A percentile compares a stretch with the other conserved stretches of the same genome.
Conservation (phyloP, 139 green algal genomes). For the Chlamydomonas urium region DNA sequence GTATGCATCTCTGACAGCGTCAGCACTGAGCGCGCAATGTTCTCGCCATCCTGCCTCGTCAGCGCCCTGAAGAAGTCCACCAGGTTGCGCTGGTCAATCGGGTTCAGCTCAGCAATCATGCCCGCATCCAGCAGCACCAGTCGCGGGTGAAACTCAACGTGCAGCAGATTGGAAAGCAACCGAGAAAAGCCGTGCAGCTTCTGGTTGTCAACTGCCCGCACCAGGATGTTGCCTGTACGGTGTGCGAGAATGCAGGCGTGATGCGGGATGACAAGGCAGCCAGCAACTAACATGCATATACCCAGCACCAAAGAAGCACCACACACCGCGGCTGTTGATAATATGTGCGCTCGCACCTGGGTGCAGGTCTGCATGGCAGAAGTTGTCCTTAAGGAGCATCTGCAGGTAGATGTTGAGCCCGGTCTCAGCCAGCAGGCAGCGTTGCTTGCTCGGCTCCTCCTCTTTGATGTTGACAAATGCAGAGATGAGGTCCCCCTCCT, state of each 20-base stretch:
- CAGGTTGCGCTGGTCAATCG: slow-evolving; percentile 49
- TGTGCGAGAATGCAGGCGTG: no score
- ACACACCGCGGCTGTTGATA: no score
- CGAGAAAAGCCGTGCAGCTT: background rate
- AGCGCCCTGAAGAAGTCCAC: slow-evolving; percentile 67
- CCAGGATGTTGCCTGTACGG: slow-evolving; percentile 90
- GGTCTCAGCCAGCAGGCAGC: slow-evolving; percentile 3
- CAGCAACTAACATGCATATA: no score
- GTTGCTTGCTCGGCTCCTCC: background rate
- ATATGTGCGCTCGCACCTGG: no score
- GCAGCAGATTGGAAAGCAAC: background rate
- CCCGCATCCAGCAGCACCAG: slow-evolving; percentile 73
- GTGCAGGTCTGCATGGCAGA: slow-evolving; percentile 82
- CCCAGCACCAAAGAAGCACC: no score
- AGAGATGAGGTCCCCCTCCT: slow-evolving; percentile 70
- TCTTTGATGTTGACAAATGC: slow-evolving; percentile 25
- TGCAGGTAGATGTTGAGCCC: slow-evolving; percentile 59
- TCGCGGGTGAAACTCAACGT: slow-evolving; percentile 19
- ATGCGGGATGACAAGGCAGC: no score
- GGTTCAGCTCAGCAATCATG: slow-evolving; percentile 70
- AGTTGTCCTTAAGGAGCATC: slow-evolving; percentile 85
- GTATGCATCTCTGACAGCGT: slow-evolving; percentile 49
- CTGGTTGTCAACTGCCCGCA: slow-evolving; percentile 42
- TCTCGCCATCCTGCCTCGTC: slow-evolving; percentile 53
- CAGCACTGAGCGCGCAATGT: slow-evolving; percentile 53